These are phyloP conservation scores for Syzygium syzygioides DNA, from an alignment of 441 rosid genomes.

Conservation along the genomic window DNA sequence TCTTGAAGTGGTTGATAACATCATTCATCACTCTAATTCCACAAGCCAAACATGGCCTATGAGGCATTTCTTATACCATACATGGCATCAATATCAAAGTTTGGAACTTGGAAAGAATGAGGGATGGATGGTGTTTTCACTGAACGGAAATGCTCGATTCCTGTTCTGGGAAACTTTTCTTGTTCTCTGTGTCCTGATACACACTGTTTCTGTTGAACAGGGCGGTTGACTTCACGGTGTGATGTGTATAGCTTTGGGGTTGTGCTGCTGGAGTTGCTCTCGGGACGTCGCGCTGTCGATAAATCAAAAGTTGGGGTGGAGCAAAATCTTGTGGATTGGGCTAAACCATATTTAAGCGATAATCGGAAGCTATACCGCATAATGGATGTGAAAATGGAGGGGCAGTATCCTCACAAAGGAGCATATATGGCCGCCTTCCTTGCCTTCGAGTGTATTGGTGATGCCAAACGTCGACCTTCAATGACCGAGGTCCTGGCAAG, in stretches of 20 bases:
- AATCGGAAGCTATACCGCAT: conserved; percentile 50
- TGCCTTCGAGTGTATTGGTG: conserved; percentile 48
- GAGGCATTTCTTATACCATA: not conserved
- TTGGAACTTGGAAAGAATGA: not conserved
- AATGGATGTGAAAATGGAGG: conserved; percentile 57
- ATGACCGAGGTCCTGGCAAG: conserved; percentile 47
- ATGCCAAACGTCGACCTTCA: conserved; percentile 51
- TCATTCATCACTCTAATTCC: not conserved
- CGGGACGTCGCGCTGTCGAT: conserved; percentile 49
- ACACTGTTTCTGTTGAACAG: conserved; percentile 24
- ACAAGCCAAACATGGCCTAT: not conserved
- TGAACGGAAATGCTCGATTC: not conserved
- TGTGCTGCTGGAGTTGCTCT: conserved; percentile 59
- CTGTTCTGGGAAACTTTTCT: not conserved
- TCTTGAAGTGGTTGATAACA: not conserved
- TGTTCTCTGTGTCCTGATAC: not conserved
- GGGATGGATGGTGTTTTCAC: not conserved
- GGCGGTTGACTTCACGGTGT: conserved; percentile 54
- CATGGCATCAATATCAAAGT: not conserved
- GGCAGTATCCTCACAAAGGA: conserved; percentile 49
- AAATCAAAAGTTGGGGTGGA: conserved; percentile 37
- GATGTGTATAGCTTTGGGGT: conserved; percentile 79
- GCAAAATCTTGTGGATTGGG: conserved; percentile 65
- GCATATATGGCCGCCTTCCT: conserved; percentile 46
- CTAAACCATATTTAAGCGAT: conserved; percentile 41